Evolutionary conservation across 352 stramenopile species (phyloP).

Genomic region (Phytophthora megakarya): DNA sequence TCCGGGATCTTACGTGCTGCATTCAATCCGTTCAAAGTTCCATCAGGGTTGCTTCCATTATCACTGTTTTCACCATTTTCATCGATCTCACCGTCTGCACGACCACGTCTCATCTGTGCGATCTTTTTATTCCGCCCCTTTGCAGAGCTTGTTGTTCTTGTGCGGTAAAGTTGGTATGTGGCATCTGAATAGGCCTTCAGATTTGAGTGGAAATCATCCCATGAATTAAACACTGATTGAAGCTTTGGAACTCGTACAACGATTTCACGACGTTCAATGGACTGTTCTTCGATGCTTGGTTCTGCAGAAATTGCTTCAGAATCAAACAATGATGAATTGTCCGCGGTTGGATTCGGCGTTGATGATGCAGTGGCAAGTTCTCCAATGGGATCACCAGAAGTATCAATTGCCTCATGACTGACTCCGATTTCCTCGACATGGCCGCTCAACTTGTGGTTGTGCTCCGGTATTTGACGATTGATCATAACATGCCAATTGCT

Average conservation of each 20-base stretch:
- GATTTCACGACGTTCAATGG: constrained; percentile 36
- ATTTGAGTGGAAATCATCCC: constrained; percentile 69
- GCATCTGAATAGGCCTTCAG: constrained; percentile 66
- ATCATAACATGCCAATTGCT: constrained; percentile 72
- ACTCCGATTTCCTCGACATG: constrained; percentile 27
- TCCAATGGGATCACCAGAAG: constrained; percentile 3
- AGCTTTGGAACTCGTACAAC: constrained; percentile 70
- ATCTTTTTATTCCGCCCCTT: constrained; percentile 77
- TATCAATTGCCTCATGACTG: constrained; percentile 7
- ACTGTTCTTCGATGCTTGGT: constrained; percentile 7
- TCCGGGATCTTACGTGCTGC: constrained; percentile 56
- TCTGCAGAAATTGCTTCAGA: constrained; percentile 7
- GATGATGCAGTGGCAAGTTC: constrained; percentile 12
- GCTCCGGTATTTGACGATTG: constrained; percentile 64
- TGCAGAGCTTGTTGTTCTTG: constrained; percentile 74
- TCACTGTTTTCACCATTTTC: constrained; percentile 43
- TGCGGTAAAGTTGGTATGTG: constrained; percentile 79
- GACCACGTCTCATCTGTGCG: constrained; percentile 42
- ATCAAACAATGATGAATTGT: constrained; percentile 17
- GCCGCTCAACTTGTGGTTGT: constrained; percentile 56
- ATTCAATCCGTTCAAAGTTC: constrained; percentile 6
- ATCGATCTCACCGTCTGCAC: constrained; percentile 6
- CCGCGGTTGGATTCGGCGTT: constrained; percentile 6
- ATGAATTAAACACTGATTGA: constrained; percentile 57
- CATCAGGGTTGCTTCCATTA: constrained; percentile 25